Evolutionary conservation across 2,329 filamentous ascomycete genomes (phyloP).

Genomic region (Fusarium haematococcum): DNA sequence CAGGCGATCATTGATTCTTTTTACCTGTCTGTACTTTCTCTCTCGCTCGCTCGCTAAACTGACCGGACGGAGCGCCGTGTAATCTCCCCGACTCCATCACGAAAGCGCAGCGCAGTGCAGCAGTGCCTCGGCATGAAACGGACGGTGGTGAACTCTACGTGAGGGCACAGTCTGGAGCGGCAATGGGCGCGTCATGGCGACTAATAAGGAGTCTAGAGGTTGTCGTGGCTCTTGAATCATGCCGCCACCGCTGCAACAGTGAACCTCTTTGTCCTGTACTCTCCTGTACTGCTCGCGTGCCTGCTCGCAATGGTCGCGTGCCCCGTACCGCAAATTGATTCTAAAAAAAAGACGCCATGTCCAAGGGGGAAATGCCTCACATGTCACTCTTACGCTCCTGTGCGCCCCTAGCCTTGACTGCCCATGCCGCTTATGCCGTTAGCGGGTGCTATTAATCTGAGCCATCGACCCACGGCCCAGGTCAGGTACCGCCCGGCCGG

Average conservation of each 20-base stretch:
- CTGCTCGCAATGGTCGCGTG: neutral
- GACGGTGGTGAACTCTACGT: neutral
- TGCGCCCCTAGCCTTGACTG: neutral
- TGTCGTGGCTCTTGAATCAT: neutral
- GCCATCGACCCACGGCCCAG: neutral
- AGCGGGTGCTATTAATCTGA: neutral
- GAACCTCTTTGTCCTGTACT: neutral
- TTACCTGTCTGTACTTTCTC: neutral
- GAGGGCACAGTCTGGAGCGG: neutral
- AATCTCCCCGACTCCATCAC: neutral
- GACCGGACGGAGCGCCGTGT: neutral
- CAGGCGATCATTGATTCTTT: neutral
- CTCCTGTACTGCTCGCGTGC: neutral
- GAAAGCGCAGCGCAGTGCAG: neutral
- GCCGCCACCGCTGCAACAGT: neutral
- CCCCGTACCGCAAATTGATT: neutral
- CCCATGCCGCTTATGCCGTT: neutral
- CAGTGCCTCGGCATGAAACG: neutral
- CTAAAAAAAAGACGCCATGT: neutral
- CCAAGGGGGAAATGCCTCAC: slow-evolving; percentile 3
- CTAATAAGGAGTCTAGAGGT: neutral
- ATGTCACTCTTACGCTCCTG: neutral
- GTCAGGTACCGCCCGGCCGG: neutral
- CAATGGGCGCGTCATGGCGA: neutral
- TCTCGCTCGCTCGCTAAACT: neutral